These are phyloP conservation scores for Galerina marginata DNA, from an alignment of 768 basidiomycete species.

Conservation along the genomic window DNA sequence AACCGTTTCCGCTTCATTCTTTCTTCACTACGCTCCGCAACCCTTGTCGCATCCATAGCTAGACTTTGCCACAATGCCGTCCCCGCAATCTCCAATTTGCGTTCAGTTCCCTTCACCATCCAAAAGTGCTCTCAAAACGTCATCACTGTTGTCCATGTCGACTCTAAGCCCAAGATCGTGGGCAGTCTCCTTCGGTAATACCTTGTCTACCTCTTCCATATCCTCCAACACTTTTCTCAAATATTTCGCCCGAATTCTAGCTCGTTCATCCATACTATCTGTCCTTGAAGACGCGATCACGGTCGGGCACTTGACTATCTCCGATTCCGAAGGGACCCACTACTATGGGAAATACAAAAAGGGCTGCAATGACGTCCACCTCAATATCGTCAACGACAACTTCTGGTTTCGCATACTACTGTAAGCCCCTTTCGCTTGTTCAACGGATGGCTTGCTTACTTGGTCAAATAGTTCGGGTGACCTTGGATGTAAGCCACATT, in stretches of 20 bases:
- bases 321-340: slow-evolving; percentile 63
- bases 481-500: slow-evolving; percentile 60
- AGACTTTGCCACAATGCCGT: slow-evolving; percentile 37
- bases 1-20: slow-evolving; percentile 33
- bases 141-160: slow-evolving; percentile 50
- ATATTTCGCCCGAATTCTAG: slow-evolving; percentile 33
- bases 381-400: slow-evolving; percentile 61
- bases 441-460: slow-evolving; percentile 16
- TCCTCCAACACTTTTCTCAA: slow-evolving; percentile 10
- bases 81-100: slow-evolving; percentile 42
- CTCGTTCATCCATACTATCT: slow-evolving; percentile 63
- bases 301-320: slow-evolving; percentile 63
- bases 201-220: slow-evolving; percentile 5
- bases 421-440: slow-evolving; percentile 40
- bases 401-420: slow-evolving; percentile 74
- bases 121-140: slow-evolving; percentile 45
- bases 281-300: slow-evolving; percentile 63
- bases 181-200: slow-evolving; percentile 54
- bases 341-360: slow-evolving; percentile 64
- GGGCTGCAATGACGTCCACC: slow-evolving; percentile 64
- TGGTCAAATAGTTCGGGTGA: slow-evolving; percentile 54
- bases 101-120: slow-evolving; percentile 48
- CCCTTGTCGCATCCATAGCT: slow-evolving; percentile 14
- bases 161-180: slow-evolving; percentile 53
- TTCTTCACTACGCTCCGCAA: slow-evolving; percentile 26